Evolutionary conservation across 1,284 basidiomycete genomes (phyloP).

Genomic region (Pseudozyma pruni): DNA sequence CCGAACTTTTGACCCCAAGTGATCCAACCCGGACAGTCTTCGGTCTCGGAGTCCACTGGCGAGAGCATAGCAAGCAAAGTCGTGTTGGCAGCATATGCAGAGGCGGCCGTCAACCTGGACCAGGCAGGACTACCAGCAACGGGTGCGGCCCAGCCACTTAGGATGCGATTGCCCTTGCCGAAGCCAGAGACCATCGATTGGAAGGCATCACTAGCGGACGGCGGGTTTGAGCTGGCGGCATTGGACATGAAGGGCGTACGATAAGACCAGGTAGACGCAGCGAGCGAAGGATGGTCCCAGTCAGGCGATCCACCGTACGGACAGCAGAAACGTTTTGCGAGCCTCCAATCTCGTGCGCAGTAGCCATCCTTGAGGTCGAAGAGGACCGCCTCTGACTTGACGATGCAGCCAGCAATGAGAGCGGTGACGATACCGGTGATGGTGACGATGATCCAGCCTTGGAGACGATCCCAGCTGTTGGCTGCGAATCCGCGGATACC

Average conservation of each 20-base stretch:
- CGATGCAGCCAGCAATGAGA: slow-evolving; percentile 82
- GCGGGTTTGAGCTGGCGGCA: not conserved
- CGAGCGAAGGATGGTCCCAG: slow-evolving; percentile 39
- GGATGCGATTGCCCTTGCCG: slow-evolving; percentile 48
- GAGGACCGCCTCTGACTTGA: slow-evolving; percentile 87
- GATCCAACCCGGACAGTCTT: slow-evolving; percentile 78
- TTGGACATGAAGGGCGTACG: slow-evolving; percentile 32
- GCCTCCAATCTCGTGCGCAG: slow-evolving; percentile 78
- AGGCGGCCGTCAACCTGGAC: slow-evolving; percentile 44
- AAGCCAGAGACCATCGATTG: slow-evolving; percentile 43
- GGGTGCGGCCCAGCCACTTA: slow-evolving; percentile 57
- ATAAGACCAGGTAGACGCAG: slow-evolving; percentile 28
- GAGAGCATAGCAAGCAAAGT: slow-evolving; percentile 16
- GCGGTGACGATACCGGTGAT: slow-evolving; percentile 70
- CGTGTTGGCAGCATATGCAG: slow-evolving; percentile 7
- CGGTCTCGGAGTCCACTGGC: slow-evolving; percentile 35
- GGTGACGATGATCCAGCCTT: slow-evolving; percentile 87
- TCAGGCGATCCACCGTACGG: slow-evolving; percentile 46
- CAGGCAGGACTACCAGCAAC: slow-evolving; percentile 56
- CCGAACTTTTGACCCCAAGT: slow-evolving; percentile 73
- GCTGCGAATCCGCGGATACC: slow-evolving; percentile 76
- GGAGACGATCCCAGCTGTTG: slow-evolving; percentile 81
- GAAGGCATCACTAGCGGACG: slow-evolving; percentile 19
- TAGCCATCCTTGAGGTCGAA: slow-evolving; percentile 94
- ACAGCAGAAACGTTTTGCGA: slow-evolving; percentile 85